Evolutionary conservation across 2,329 filamentous ascomycete genomes (phyloP), one percentile per base, ranked within the genome.

Genomic region (Calycina herbarum): DNA sequence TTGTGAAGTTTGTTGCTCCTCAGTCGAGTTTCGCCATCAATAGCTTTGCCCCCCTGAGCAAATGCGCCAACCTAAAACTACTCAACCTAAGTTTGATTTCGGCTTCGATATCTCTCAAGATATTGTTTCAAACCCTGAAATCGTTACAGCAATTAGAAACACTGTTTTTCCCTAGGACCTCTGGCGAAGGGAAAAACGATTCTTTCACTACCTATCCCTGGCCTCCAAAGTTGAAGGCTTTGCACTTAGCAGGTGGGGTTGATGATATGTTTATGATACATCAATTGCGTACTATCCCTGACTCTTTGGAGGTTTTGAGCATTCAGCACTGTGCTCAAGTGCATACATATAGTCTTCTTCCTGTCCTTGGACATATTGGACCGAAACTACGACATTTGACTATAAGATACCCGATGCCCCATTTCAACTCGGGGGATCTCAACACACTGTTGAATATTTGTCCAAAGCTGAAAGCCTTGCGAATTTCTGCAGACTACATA

Each of bases 11-110:
- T 51, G 69, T 76, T 4, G 75, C 75, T 1, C 75, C 75, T 10
- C 75, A 76, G 63, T 67, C 75, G 5, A 72, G 69, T 8, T 77
- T 77, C 66, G 68, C 74, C 6, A 74, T 77, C 27, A 76, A 77
- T 62, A 73, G 69, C 20, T 75, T 77, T 48, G 74, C 75, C n/a
- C 73, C 75, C 8, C 63, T 77, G 6, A 72, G 71, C 54, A 77
- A 77, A 70, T 77, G 75, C 63, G 71, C 70, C 3, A 64, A 70
- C 29, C 65, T 77, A 5, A 69, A 69, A n/a, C 61, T 72, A n/a
- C 59, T 77, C 5, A 72, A 77, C 59, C 67, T 77, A 2, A 73
- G 72, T 8, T 66, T 76, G 5, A 74, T 77, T 6, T 74, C 73
- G 2, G 72, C 74, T 33, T 74, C 71, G 1, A 75, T 77, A 63